Base-by-base conservation (phyloP, 495 filamentous ascomycete genomes). In the Lentithecium fluviatile region DNA sequence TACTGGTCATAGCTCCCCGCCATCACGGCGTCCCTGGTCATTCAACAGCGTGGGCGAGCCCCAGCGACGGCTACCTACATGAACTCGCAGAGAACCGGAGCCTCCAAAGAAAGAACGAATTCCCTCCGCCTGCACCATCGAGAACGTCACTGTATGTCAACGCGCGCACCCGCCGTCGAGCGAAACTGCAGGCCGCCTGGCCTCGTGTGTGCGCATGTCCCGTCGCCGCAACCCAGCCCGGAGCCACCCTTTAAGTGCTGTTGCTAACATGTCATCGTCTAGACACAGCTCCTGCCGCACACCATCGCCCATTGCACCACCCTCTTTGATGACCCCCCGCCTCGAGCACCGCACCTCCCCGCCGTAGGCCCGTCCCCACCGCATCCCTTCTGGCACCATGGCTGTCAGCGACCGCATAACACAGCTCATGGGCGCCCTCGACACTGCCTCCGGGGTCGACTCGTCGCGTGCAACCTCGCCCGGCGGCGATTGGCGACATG, bases 391-490 rank as follows among this genome's bases (percentile, higher is more conserved):
- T 43, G 7, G 26, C 52, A 17, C 52, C 58, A 70, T 76, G 73
- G 71, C 73, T 23, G 64, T 29, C 52, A 67, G 64, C 49, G 73
- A 73, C 17, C 71, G 71, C 36, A 69, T 72, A 56, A 53, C 61
- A 10, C 68, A 69, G 34, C 59, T 76, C 21, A 64, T 72, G 36
- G 57, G 59, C 48, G 50, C 66, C 42, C 48, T 70, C 40, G 64
- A 70, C 24, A 55, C 56, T 6, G 60, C 62, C 11, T 17, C 64
- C 17, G 67, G 62, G 51, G 72, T 76, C 53, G 80, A 82, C 60
- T 75, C 82, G 45, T 86, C 85, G 47, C 78, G 85, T 60, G 85
- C 83, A 36, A 85, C 85, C 40, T 85, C 85, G 13, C 86, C 87
- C 23, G 86, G 86, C 60, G 83, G 79, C 62, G 83, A 83, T 57